These are phyloP conservation scores for Massariosphaeria phaeospora DNA, from an alignment of 495 filamentous ascomycete genomes.

Conservation along the genomic window DNA sequence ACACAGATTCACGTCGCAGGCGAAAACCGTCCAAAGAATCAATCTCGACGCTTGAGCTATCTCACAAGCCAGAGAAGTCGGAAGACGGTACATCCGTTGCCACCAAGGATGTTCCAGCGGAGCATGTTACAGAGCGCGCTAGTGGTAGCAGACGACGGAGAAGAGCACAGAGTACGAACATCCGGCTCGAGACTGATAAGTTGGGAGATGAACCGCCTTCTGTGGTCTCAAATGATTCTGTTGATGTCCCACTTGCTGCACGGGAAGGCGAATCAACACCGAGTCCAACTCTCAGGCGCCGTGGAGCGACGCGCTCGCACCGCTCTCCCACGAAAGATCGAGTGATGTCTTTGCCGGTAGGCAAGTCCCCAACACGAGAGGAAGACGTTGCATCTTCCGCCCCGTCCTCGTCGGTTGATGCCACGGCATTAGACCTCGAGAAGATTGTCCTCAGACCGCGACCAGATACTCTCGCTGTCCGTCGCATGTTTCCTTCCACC, in stretches of 20 bases:
- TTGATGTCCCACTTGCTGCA: not conserved
- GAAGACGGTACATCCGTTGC: slow-evolving; percentile 1
- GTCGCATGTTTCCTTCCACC: slow-evolving; percentile 35
- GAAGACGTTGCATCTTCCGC: slow-evolving; percentile 26
- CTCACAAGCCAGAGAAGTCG: slow-evolving; percentile 11
- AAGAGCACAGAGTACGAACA: slow-evolving; percentile 3
- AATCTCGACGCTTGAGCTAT: slow-evolving; percentile 18
- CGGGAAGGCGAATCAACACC: slow-evolving; percentile 10
- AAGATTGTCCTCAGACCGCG: slow-evolving; percentile 3
- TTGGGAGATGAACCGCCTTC: slow-evolving; percentile 6
- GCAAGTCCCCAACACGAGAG: slow-evolving; percentile 10
- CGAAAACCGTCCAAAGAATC: slow-evolving; percentile 22
- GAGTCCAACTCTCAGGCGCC: slow-evolving; percentile 33
- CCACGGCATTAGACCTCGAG: slow-evolving; percentile 22
- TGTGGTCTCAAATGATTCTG: not conserved
- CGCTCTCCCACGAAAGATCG: slow-evolving; percentile 39
- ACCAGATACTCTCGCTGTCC: slow-evolving; percentile 19
- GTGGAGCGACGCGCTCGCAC: slow-evolving; percentile 32
- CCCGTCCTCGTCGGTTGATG: slow-evolving; percentile 34
- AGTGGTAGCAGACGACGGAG: slow-evolving; percentile 14
- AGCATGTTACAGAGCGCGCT: slow-evolving; percentile 6
- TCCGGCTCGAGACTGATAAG: slow-evolving; percentile 12
- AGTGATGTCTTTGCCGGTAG: slow-evolving; percentile 6
- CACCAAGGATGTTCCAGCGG: slow-evolving; percentile 8
- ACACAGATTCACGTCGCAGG: slow-evolving; percentile 18